These are phyloP conservation scores for Sindora glabra DNA, from an alignment of 306 rosid genomes.

Conservation along the genomic window DNA sequence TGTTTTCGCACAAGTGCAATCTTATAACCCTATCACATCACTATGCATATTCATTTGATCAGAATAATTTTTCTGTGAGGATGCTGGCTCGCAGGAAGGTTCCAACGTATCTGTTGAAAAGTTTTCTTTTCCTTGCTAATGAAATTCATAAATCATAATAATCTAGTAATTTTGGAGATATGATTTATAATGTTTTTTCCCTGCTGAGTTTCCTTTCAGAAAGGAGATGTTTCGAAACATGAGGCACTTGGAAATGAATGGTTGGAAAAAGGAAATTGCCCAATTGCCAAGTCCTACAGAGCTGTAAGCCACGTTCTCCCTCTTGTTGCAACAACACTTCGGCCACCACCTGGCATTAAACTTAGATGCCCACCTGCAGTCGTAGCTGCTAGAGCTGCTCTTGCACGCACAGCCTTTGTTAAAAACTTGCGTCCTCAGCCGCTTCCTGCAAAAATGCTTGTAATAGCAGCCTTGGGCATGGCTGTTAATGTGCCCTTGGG, in stretches of 20 bases:
- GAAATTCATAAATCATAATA: neutral
- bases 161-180: too few relatives aligned
- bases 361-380: slow-evolving; percentile 68
- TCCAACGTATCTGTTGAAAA: neutral
- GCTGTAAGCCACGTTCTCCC: slow-evolving; percentile 72
- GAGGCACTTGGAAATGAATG: slow-evolving; percentile 78
- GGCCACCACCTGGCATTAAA: slow-evolving; percentile 66
- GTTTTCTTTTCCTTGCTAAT: neutral
- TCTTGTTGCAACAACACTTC: slow-evolving; percentile 57
- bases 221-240: slow-evolving; percentile 44
- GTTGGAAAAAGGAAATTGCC: slow-evolving; percentile 68
- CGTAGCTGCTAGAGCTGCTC: slow-evolving; percentile 88
- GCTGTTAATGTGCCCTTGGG: slow-evolving; percentile 75
- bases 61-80: neutral
- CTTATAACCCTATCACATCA: neutral
- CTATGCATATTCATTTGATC: neutral
- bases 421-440: slow-evolving; percentile 83
- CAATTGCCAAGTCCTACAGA: slow-evolving; percentile 76
- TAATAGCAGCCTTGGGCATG: slow-evolving; percentile 75
- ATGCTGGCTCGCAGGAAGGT: neutral
- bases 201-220: slow-evolving; percentile 27
- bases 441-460: slow-evolving; percentile 79
- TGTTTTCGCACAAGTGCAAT: neutral
- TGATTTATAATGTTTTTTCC: too few relatives aligned
- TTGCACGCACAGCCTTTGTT: slow-evolving; percentile 65